Evolutionary conservation across 805 yeast genomes (phyloP), one percentile per base, ranked within the genome.

Genomic region (Cyberlindnera mycetangii): DNA sequence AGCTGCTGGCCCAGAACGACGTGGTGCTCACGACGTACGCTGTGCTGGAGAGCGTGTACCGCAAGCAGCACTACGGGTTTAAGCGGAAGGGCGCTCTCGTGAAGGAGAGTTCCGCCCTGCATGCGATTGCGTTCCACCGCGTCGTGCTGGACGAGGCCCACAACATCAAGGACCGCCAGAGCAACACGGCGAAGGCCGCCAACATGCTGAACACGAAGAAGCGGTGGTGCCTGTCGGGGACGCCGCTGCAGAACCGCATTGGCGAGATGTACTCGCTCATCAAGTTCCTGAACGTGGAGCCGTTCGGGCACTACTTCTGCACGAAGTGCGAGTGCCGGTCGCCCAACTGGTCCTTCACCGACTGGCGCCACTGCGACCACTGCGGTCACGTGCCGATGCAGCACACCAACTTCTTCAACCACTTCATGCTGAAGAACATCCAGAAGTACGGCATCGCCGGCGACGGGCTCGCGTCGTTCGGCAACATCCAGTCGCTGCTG

Each of bases 81-180:
- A 79, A 79, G 46, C 69, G 97, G 35, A 83, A 85, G 50, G 77
- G 71, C 15, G 83, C 85, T 1, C 56, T 79, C 19, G 82, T 85
- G 3, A 85, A 86, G 60, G 96, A 89, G 51, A 72, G 74, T 48
- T 83, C 95, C 18, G 76, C 82, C 0, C 63, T 93, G 32, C 99
- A 93, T 60, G 67, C 75, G 12, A 72, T 86, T 35, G 72, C 77
- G 32, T 93, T 89, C 62, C 85, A 89, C 58, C 70, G 99, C 45
- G 95, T 92, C 8, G 78, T 93, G 14, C 68, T 93, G 41, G 99
- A 93, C 67, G 99, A 93, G 62, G 99, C 99, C 1, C 99, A 93
- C 62, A 92, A 92, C 59, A 92, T 93, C 70, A 93, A 93, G 61
- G 98, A 93, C 63, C 75, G 98, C 47, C 89, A 89, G 44, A 83